phyloP scores from a whole-genome alignment of 371 early-diverging fungal species.

The Cokeromyces recurvatus region DNA sequence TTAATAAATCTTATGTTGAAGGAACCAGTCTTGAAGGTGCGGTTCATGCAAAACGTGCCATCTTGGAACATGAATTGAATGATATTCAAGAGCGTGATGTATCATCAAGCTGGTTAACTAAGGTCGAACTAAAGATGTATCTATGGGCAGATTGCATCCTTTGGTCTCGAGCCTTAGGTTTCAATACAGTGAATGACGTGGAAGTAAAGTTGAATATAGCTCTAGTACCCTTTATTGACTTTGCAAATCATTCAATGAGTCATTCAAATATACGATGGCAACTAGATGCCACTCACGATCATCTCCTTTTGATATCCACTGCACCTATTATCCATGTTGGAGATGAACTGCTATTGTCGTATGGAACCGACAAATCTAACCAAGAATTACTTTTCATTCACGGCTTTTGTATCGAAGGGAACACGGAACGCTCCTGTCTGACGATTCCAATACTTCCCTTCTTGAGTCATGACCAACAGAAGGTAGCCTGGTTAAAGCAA shows the following conservation, averaged over 20 bases:
- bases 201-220: neutral
- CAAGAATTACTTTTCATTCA: slow-evolving; percentile 59
- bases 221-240: slow-evolving; percentile 54
- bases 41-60: slow-evolving; percentile 27
- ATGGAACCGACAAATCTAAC: slow-evolving; percentile 63
- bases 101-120: slow-evolving; percentile 21
- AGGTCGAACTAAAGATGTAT: slow-evolving; percentile 35
- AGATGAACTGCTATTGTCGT: slow-evolving; percentile 40
- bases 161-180: slow-evolving; percentile 49
- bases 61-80: slow-evolving; percentile 18
- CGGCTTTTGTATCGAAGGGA: slow-evolving; percentile 43
- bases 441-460: slow-evolving; percentile 15
- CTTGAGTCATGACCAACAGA: slow-evolving; percentile 12
- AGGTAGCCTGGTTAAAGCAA: slow-evolving; percentile 17
- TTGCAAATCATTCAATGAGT: slow-evolving; percentile 48
- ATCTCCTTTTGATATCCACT: neutral
- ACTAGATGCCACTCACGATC: slow-evolving; percentile 13
- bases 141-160: slow-evolving; percentile 49
- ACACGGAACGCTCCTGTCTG: slow-evolving; percentile 21
- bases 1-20: slow-evolving; percentile 9
- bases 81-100: slow-evolving; percentile 3
- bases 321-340: neutral
- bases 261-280: slow-evolving; percentile 50
- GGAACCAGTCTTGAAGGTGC: slow-evolving; percentile 40
- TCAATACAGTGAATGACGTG: slow-evolving; percentile 13